phyloP scores from a whole-genome alignment of 495 filamentous ascomycete genomes.

The Clohesyomyces aquaticus region DNA sequence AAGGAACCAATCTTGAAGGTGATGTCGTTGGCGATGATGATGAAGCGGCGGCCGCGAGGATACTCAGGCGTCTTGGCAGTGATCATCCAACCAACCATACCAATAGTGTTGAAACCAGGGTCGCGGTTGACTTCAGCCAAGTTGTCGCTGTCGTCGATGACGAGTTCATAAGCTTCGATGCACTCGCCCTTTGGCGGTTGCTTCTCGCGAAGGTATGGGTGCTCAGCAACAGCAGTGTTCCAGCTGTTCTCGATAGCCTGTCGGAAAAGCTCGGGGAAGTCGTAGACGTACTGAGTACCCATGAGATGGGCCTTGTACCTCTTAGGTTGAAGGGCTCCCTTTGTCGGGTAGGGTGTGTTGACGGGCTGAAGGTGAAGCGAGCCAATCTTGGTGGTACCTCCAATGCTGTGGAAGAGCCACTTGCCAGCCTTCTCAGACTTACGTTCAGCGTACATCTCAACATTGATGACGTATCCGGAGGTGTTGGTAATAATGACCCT shows the following conservation, averaged over 20 bases:
- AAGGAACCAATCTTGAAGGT: slow-evolving; percentile 99
- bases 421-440: slow-evolving; percentile 93
- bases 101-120: slow-evolving; percentile 89
- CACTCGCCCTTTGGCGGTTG: slow-evolving; percentile 86
- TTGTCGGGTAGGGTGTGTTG: slow-evolving; percentile 90
- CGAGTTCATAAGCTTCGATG: slow-evolving; percentile 92
- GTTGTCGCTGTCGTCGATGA: slow-evolving; percentile 91
- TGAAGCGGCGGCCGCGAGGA: slow-evolving; percentile 84
- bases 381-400: slow-evolving; percentile 90
- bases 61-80: slow-evolving; percentile 99
- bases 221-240: slow-evolving; percentile 70
- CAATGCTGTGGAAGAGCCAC: slow-evolving; percentile 98
- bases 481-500: slow-evolving; percentile 98
- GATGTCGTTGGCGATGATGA: slow-evolving; percentile 98
- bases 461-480: slow-evolving; percentile 96
- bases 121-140: slow-evolving; percentile 90
- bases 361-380: slow-evolving; percentile 93
- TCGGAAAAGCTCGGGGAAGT: slow-evolving; percentile 99
- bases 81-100: slow-evolving; percentile 98
- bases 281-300: slow-evolving; percentile 99
- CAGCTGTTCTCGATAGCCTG: slow-evolving; percentile 97
- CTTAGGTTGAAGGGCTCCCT: slow-evolving; percentile 98
- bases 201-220: slow-evolving; percentile 73
- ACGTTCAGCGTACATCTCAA: slow-evolving; percentile 95
- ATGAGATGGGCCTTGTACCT: slow-evolving; percentile 98